Percentiles rank a stretch among this genome's conserved stretches.
phyloP scores from a whole-genome alignment of 495 filamentous ascomycete genomes.

The Collariella sp. region DNA sequence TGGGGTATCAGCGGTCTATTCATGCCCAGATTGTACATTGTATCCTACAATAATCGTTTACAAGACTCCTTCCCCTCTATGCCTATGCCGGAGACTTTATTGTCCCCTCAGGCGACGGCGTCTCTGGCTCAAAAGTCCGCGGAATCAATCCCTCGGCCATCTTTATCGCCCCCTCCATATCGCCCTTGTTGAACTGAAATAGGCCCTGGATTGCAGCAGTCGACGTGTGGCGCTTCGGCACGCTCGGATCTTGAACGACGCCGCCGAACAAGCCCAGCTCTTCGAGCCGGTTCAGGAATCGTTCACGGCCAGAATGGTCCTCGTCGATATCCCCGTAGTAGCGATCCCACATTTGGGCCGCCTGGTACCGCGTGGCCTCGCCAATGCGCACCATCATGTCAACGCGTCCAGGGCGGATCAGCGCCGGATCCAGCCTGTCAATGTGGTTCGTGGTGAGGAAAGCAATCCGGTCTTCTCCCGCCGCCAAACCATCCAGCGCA shows the following conservation, averaged over 20 bases:
- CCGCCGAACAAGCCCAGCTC: conserved; percentile 42
- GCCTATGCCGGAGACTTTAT: conserved; percentile 25
- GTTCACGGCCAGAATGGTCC: conserved; percentile 47
- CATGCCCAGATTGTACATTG: conserved; percentile 6
- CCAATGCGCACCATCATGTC: conserved; percentile 90
- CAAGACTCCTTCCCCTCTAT: not conserved
- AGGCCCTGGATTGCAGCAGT: conserved; percentile 86
- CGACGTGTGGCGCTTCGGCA: conserved; percentile 53
- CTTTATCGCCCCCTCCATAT: conserved; percentile 76
- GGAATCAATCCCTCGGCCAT: conserved; percentile 64
- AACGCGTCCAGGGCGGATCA: conserved; percentile 84
- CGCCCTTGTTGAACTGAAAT: conserved; percentile 87
- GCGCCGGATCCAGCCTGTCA: conserved; percentile 75
- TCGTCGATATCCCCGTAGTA: conserved; percentile 82
- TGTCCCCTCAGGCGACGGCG: conserved; percentile 13
- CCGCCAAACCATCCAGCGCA: conserved; percentile 89
- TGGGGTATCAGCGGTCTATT: conserved; percentile 13
- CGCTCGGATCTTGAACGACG: conserved; percentile 27
- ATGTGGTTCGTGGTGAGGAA: conserved; percentile 95
- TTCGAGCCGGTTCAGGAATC: conserved; percentile 43
- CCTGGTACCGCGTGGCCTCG: conserved; percentile 77
- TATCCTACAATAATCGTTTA: not conserved
- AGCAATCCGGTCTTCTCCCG: conserved; percentile 84
- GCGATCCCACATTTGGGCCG: conserved; percentile 80
- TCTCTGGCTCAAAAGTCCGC: conserved; percentile 40